Evolutionary conservation across 352 stramenopile genomes (phyloP).

Genomic region (Phytopythium litorale): DNA sequence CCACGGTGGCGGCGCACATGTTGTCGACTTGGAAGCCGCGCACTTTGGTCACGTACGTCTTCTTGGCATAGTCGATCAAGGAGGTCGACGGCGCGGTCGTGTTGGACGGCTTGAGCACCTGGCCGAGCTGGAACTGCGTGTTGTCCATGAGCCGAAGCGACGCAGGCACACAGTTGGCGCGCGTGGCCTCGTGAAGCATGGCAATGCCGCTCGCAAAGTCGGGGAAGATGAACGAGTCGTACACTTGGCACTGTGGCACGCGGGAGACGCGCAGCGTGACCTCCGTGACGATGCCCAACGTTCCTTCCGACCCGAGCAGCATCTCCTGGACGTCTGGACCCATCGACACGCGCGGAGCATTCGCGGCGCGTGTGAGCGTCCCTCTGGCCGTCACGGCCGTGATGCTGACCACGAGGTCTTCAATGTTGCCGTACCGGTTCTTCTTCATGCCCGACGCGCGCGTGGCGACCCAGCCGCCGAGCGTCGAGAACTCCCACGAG

Average conservation of each 20-base stretch:
- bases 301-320: slow-evolving; percentile 91
- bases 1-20: slow-evolving; percentile 86
- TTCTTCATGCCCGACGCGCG: slow-evolving; percentile 94
- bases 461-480: slow-evolving; percentile 92
- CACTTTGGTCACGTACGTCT: slow-evolving; percentile 80
- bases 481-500: slow-evolving; percentile 92
- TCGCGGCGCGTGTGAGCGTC: slow-evolving; percentile 47
- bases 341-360: slow-evolving; percentile 78
- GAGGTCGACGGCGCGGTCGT: slow-evolving; percentile 37
- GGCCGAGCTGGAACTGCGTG: slow-evolving; percentile 92
- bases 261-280: slow-evolving; percentile 91
- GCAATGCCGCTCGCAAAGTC: slow-evolving; percentile 75
- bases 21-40: slow-evolving; percentile 64
- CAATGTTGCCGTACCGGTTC: slow-evolving; percentile 94
- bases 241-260: slow-evolving; percentile 71
- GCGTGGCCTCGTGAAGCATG: slow-evolving; percentile 77
- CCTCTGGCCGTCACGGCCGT: slow-evolving; percentile 66
- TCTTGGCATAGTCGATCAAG: slow-evolving; percentile 78
- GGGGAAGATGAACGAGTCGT: slow-evolving; percentile 91
- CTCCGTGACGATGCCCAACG: slow-evolving; percentile 91
- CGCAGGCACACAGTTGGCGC: slow-evolving; percentile 65
- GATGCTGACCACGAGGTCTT: slow-evolving; percentile 89
- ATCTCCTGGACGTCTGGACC: slow-evolving; percentile 89
- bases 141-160: slow-evolving; percentile 94
- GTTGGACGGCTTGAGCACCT: slow-evolving; percentile 80